A percentile compares a stretch with the other conserved stretches of the same genome.
phyloP scores from a whole-genome alignment of 805 yeast species.

The Huiozyma naganishii region DNA sequence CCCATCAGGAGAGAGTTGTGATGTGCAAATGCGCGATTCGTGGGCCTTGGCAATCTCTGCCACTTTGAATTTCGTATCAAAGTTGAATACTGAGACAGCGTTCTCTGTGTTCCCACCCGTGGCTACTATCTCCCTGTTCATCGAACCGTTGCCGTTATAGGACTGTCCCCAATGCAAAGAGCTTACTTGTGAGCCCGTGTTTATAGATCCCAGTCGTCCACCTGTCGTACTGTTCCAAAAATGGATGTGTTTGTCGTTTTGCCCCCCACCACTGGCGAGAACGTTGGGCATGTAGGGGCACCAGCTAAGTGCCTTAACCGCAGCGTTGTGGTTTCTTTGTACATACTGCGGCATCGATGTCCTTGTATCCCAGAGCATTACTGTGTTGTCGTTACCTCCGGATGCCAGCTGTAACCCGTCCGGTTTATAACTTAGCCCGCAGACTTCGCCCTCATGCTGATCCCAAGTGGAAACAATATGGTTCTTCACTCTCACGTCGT shows the following conservation, averaged over 20 bases:
- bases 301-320: constrained; percentile 93
- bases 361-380: constrained; percentile 87
- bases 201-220: constrained; percentile 71
- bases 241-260: constrained; percentile 77
- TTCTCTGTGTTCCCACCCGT: constrained; percentile 92
- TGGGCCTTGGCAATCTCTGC: constrained; percentile 84
- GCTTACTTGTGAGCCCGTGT: constrained; percentile 91
- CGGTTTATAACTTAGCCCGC: constrained; percentile 76
- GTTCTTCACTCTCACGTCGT: constrained; percentile 77
- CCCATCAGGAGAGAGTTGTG: constrained; percentile 83
- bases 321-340: constrained; percentile 78
- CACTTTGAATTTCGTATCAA: constrained; percentile 75
- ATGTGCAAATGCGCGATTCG: constrained; percentile 73
- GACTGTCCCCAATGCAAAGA: constrained; percentile 81
- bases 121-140: constrained; percentile 63
- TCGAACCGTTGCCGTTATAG: constrained; percentile 19
- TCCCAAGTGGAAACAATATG: constrained; percentile 55
- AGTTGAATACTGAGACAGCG: constrained; percentile 70
- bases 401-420: constrained; percentile 83
- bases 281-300: constrained; percentile 76
- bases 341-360: constrained; percentile 56
- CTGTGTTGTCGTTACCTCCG: constrained; percentile 92
- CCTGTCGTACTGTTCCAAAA: constrained; percentile 96
- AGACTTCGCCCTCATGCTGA: constrained; percentile 78
- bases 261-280: constrained; percentile 96